Evolutionary conservation across 768 basidiomycete genomes (phyloP).

Genomic region (Boletus fagicola): DNA sequence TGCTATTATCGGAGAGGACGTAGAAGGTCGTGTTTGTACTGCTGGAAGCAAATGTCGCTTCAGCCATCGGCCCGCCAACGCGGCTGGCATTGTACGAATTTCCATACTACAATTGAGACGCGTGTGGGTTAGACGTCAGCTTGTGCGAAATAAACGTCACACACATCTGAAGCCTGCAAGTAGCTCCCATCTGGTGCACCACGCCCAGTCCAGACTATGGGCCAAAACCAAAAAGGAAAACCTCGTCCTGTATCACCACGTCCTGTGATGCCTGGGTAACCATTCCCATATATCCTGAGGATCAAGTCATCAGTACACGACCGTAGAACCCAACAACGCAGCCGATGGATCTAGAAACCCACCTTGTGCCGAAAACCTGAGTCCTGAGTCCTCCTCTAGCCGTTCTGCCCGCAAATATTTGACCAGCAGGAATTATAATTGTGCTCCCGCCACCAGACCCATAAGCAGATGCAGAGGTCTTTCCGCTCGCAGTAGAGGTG

Average conservation of each 20-base stretch:
- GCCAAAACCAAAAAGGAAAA: conserved; percentile 71
- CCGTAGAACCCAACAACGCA: neutral
- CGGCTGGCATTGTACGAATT: conserved; percentile 43
- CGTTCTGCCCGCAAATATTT: conserved; percentile 45
- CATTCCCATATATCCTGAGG: conserved; percentile 56
- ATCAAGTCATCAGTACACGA: neutral
- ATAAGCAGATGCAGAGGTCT: conserved; percentile 31
- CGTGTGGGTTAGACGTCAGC: neutral
- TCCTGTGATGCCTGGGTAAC: conserved; percentile 51
- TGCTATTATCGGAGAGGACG: conserved; percentile 48
- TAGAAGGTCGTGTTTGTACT: conserved; percentile 42
- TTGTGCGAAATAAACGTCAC: neutral
- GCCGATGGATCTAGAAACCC: conserved; percentile 7
- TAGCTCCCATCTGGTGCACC: conserved; percentile 32
- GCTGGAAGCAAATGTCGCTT: conserved; percentile 41
- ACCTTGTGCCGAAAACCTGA: conserved; percentile 47
- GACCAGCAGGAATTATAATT: conserved; percentile 42
- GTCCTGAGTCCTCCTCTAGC: conserved; percentile 52
- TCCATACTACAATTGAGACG: conserved; percentile 43
- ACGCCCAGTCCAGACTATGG: conserved; percentile 47
- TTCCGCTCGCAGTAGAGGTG: conserved; percentile 22
- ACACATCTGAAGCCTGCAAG: conserved; percentile 43
- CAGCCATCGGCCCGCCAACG: conserved; percentile 45
- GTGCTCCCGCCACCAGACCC: conserved; percentile 33
- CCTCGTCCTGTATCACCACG: conserved; percentile 47